Base-by-base conservation (phyloP, 495 filamentous ascomycete genomes). In the Aspergillus olivimuriae region DNA sequence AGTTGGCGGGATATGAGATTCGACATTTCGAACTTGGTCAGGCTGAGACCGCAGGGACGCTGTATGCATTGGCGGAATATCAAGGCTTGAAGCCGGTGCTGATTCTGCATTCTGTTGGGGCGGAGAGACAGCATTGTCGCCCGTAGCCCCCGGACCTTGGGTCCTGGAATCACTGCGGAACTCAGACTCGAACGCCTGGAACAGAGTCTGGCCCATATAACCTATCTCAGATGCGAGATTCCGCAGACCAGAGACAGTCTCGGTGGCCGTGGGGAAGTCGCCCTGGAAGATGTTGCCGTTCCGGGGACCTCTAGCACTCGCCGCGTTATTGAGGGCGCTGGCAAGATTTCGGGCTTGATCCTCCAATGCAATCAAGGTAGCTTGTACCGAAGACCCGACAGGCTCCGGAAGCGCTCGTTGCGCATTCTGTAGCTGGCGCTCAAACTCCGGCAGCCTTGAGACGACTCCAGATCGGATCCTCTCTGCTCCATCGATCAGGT, bases 171-270 rank as follows among this genome's bases (percentile, higher is more conserved):
- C 16, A 41, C 40, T 23, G 44, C 46, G 56, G 43, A 73, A 60
- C 31, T 69, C 66, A 9, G 56, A 50, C 40, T 70, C 66, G 30
- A 73, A 70, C 4, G 62, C 59, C 3, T 64, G 55, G 36, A 65
- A 66, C 18, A 73, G 43, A 9, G 67, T 65, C 38, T 60, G 60
- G 6, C 67, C 64, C 23, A 70, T 60, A 41, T 71, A 58, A 17
- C 70, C 72, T 41, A 79, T 52, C 9, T 70, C 68, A 14, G 59
- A 57, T 14, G 71, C 71, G 49, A 78, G 59, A 31, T 55, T 56
- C 26, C 61, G 64, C 30, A 78, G 52, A 34, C 61, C 62, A 23
- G 69, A 60, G 0, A 68, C 58, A 4, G 70, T 56, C 18, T 56
- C 59, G 28, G 72, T 67, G 26, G 74, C 56, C 18, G 68, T 56